phyloP scores from a whole-genome alignment of 345 rosid genomes.

The Sisymbrium irio region DNA sequence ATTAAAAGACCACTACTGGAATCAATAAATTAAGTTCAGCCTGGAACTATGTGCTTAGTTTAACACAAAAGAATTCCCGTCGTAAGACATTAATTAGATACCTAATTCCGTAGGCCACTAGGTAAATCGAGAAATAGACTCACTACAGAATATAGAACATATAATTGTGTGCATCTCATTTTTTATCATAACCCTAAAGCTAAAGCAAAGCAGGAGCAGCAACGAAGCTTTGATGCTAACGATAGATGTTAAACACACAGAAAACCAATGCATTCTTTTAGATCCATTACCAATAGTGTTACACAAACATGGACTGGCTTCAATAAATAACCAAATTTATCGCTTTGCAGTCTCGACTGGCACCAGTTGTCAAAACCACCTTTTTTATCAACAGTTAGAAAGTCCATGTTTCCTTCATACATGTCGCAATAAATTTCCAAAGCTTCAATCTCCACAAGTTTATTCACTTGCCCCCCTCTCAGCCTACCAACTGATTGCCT shows the following conservation, averaged over 20 bases:
- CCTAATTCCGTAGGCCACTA: conserved; percentile 1
- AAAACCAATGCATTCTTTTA: conserved; percentile 7
- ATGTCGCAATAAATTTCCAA: conserved; percentile 72
- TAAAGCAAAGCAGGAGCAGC: conserved; percentile 22
- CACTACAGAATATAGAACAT: conserved; percentile 17
- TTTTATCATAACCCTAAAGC: conserved; percentile 9
- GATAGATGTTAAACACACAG: conserved; percentile 13
- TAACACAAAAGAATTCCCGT: conserved; percentile 9
- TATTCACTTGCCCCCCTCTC: conserved; percentile 67
- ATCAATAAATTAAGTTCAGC: background rate
- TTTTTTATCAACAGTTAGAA: conserved; percentile 34
- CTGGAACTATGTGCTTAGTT: background rate
- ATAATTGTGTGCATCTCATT: background rate
- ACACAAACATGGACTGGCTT: conserved; percentile 58
- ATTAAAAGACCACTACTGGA: conserved; percentile 7
- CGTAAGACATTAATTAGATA: background rate
- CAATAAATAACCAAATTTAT: conserved; percentile 48
- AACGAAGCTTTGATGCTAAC: conserved; percentile 7
- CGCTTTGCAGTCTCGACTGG: conserved; percentile 42
- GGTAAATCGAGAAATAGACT: conserved; percentile 1
- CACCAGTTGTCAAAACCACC: conserved; percentile 40
- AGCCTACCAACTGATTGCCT: conserved; percentile 40
- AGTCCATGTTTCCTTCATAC: conserved; percentile 40
- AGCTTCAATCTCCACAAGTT: conserved; percentile 62
- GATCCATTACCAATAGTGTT: conserved; percentile 55